Evolutionary conservation across 805 yeast genomes (phyloP), one percentile per base, ranked within the genome.

Genomic region (Schizosaccharomyces lindneri): DNA sequence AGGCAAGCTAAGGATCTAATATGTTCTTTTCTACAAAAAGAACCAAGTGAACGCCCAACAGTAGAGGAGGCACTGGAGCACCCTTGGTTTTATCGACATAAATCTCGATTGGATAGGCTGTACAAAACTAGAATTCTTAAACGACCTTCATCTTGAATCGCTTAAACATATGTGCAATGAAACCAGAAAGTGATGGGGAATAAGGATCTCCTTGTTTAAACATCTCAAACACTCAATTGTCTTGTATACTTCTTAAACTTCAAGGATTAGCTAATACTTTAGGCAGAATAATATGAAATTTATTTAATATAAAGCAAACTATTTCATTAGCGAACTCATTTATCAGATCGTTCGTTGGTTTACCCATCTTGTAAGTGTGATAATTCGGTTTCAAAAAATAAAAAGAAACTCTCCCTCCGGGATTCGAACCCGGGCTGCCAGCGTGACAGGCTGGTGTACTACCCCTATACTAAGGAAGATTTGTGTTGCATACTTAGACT

Each of bases 1-100:
- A 29, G 43, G 17, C 48, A 57, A 41, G 83, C 81, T 0, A 79
- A 77, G 65, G 69, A 71, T 43, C 78, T 80, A 65, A 77, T 81
- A 1, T 65, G 67, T 29, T 65, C 67, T 1, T 69, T 81, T 17
- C 65, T 80, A 3, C 63, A 69, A 43, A 73, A 74, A 2, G 70
- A 78, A 63, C 73, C 74, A 1, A 62, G 59, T 0, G 65, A 70
- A 41, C 67, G 85, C 43, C 67, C 70, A 57, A 70, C 70, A 59
- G 72, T 75, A 36, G 63, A 65, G 0, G 73, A 72, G 5, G 75
- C 81, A 60, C 70, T 78, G n/a, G 55, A 66, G 3, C 78, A 75
- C 64, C 64, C 65, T 0, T 81, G 85, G 86, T 72, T 81, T 17
- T 65, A 67, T 43, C 70, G 71, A 55, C 78, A 78, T 64, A 48